A percentile compares a stretch with the other conserved stretches of the same genome.
Evolutionary conservation across 1,284 basidiomycete genomes (phyloP).

Genomic region (Sanghuangporus sanghuang): DNA sequence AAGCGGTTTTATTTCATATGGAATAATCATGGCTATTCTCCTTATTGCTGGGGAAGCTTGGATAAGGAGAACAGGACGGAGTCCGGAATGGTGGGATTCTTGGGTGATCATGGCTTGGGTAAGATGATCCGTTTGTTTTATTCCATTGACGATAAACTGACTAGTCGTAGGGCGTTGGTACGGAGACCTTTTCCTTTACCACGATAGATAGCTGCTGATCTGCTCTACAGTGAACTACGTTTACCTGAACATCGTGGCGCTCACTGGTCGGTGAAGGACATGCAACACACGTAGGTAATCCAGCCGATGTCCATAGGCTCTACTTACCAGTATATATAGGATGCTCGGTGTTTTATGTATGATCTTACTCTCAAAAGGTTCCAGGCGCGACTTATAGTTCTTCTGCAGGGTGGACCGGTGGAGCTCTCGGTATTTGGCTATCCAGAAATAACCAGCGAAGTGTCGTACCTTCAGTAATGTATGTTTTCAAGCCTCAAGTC

Average conservation of each 20-base stretch:
- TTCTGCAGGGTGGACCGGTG: slow-evolving; percentile 83
- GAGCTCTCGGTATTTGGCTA: slow-evolving; percentile 83
- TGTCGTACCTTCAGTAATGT: slow-evolving; percentile 83
- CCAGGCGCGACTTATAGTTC: slow-evolving; percentile 7
- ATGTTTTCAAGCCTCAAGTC: slow-evolving; percentile 21
- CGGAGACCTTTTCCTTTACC: slow-evolving; percentile 20
- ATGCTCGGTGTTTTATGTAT: slow-evolving; percentile 59
- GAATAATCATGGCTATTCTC: slow-evolving; percentile 78
- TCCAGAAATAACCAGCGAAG: slow-evolving; percentile 78
- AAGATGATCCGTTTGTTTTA: slow-evolving; percentile 25
- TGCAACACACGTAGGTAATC: slow-evolving; percentile 83
- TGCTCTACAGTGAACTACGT: slow-evolving; percentile 74
- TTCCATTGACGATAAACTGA: background rate
- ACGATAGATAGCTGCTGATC: background rate
- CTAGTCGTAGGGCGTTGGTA: slow-evolving; percentile 52
- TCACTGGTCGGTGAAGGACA: slow-evolving; percentile 85
- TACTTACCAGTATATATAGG: slow-evolving; percentile 22
- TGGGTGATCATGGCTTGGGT: slow-evolving; percentile 89
- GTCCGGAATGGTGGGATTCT: slow-evolving; percentile 90
- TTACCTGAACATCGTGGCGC: slow-evolving; percentile 86
- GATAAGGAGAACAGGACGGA: slow-evolving; percentile 64
- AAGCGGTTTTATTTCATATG: slow-evolving; percentile 86
- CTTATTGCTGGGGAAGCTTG: slow-evolving; percentile 81
- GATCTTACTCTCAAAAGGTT: slow-evolving; percentile 18
- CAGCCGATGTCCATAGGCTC: background rate